A percentile compares a stretch with the other conserved stretches of the same genome.
These are phyloP conservation scores for Prunus mume DNA, from an alignment of 306 rosid genomes.

Conservation along the genomic window DNA sequence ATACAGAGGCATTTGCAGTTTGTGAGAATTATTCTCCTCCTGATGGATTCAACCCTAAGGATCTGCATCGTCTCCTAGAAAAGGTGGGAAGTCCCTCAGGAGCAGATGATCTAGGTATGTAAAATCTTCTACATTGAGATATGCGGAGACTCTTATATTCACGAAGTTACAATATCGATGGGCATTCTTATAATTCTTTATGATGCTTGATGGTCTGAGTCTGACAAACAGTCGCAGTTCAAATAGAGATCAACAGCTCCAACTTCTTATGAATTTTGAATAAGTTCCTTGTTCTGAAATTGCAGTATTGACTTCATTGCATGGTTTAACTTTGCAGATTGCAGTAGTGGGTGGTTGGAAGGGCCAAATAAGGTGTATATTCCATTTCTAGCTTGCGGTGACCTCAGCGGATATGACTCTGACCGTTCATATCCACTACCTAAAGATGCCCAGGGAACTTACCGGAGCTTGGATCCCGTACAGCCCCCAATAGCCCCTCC, in stretches of 20 bases:
- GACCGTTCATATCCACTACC: constrained; percentile 90
- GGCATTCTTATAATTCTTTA: not conserved
- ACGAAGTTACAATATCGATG: not conserved
- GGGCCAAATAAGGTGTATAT: constrained; percentile 94
- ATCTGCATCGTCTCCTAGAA: constrained; percentile 81
- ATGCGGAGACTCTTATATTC: not conserved
- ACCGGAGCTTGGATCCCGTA: constrained; percentile 82
- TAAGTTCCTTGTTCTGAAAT: not conserved
- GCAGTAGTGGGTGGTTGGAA: constrained; percentile 96
- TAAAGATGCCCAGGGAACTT: constrained; percentile 70
- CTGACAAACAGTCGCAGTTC: not conserved
- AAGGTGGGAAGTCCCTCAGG: constrained; percentile 97
- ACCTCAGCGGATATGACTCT: constrained; percentile 81
- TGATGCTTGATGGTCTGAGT: not conserved
- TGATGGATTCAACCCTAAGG: constrained; percentile 81
- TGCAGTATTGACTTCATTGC: not conserved
- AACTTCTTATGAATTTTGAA: not conserved
- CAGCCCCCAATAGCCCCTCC: constrained; percentile 92
- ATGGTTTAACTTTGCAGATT: constrained; percentile 50
- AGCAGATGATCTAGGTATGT: constrained; percentile 77
- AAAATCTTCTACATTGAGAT: constrained; percentile 6
- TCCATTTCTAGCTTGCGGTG: constrained; percentile 92
- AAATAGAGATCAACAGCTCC: not conserved
- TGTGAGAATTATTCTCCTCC: constrained; percentile 96
- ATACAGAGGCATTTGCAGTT: constrained; percentile 97